A percentile compares a stretch with the other conserved stretches of the same genome.
Conservation (phyloP, 192 early-diverging fungal genomes). For the Funneliformis geosporum region DNA sequence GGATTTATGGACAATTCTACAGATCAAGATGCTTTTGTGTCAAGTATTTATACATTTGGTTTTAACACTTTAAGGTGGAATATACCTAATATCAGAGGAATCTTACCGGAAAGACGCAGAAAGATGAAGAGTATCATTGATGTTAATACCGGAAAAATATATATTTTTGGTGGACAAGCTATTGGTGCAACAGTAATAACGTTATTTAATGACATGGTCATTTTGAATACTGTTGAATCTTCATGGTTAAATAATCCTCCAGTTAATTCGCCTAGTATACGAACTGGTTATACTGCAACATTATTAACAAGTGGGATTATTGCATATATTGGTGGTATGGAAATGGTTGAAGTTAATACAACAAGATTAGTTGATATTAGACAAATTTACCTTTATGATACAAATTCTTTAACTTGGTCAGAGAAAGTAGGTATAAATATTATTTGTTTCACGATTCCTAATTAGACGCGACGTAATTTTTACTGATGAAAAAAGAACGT, state of each 20-base stretch:
- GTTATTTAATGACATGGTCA: background rate
- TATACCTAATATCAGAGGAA: background rate
- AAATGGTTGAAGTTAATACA: background rate
- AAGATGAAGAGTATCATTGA: background rate
- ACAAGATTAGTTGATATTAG: background rate
- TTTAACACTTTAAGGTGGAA: background rate
- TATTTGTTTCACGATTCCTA: no score
- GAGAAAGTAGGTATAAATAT: background rate
- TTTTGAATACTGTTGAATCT: background rate
- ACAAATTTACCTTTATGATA: background rate
- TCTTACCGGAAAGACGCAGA: background rate
- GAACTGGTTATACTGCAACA: background rate
- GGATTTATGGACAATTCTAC: no score
- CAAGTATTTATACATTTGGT: background rate
- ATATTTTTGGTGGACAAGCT: background rate
- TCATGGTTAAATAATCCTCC: background rate
- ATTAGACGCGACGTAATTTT: no score
- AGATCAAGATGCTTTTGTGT: background rate
- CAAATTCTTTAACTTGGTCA: background rate
- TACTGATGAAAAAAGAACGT: no score
- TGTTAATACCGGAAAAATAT: background rate
- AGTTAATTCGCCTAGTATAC: no score
- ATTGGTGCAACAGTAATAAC: background rate
- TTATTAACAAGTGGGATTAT: background rate
- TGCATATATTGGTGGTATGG: background rate